A percentile compares a stretch with the other conserved stretches of the same genome.
Evolutionary conservation across 345 rosid genomes (phyloP).

Genomic region (Eucalyptus virginea): DNA sequence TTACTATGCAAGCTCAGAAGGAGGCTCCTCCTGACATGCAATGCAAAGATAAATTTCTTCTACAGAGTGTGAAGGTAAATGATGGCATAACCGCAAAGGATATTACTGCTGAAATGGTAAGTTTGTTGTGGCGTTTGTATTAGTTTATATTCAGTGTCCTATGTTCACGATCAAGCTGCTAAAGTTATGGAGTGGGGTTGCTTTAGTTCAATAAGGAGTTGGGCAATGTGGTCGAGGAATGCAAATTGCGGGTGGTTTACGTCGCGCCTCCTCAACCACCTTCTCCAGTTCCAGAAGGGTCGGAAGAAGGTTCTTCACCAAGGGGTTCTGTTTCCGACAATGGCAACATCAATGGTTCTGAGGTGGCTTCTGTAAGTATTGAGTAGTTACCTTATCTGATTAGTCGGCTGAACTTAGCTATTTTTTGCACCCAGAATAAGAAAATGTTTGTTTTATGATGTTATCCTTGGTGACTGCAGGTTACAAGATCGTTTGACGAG

Average conservation of each 20-base stretch:
- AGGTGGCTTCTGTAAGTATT: slow-evolving; percentile 10
- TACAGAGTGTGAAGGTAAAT: slow-evolving; percentile 50
- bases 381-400: not conserved
- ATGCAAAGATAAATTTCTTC: slow-evolving; percentile 78
- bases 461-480: slow-evolving; percentile 20
- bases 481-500: slow-evolving; percentile 24
- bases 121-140: not conserved
- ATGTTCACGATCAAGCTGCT: not conserved
- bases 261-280: slow-evolving; percentile 71
- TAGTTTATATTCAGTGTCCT: not conserved
- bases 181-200: not conserved
- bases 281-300: slow-evolving; percentile 69
- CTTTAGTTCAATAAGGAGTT: slow-evolving; percentile 64
- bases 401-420: not conserved
- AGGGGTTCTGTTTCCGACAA: slow-evolving; percentile 55
- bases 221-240: slow-evolving; percentile 62
- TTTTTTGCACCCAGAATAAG: not conserved
- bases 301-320: slow-evolving; percentile 72
- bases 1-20: slow-evolving; percentile 83
- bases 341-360: slow-evolving; percentile 38
- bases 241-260: slow-evolving; percentile 63
- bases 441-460: not conserved
- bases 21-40: slow-evolving; percentile 71
- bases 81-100: slow-evolving; percentile 47
- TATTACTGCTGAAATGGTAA: slow-evolving; percentile 65